These are phyloP conservation scores for Jamesozyma hellenica DNA, from an alignment of 805 yeast species.

Conservation along the genomic window DNA sequence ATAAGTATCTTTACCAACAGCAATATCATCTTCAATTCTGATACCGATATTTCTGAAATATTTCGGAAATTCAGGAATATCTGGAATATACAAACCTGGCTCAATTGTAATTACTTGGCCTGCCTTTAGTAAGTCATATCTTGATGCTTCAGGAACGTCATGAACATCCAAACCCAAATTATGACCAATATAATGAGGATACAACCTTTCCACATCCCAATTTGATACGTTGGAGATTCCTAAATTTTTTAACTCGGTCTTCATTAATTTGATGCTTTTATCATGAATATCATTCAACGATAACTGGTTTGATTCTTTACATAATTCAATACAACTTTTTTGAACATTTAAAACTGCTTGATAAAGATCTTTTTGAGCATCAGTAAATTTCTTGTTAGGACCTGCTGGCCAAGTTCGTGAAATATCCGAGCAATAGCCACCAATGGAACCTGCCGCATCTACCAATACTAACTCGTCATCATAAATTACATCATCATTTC, in stretches of 20 bases:
- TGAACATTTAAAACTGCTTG: constrained; percentile 82
- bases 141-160: constrained; percentile 59
- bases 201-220: constrained; percentile 46
- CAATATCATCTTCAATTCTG: constrained; percentile 90
- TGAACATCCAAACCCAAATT: constrained; percentile 89
- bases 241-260: constrained; percentile 55
- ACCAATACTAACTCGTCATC: constrained; percentile 78
- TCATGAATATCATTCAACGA: constrained; percentile 72
- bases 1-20: constrained; percentile 51
- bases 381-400: constrained; percentile 51
- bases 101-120: constrained; percentile 91
- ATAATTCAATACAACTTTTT: constrained; percentile 61
- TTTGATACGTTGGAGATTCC: constrained; percentile 51
- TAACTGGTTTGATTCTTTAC: constrained; percentile 42
- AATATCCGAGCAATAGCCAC: constrained; percentile 93
- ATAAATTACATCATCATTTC: constrained; percentile 75
- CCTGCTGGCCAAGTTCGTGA: constrained; percentile 90
- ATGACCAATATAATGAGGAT: constrained; percentile 95
- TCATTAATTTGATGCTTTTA: constrained; percentile 48
- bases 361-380: constrained; percentile 76
- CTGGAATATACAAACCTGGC: constrained; percentile 90
- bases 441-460: constrained; percentile 89
- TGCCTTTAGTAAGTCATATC: constrained; percentile 40
- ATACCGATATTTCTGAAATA: constrained; percentile 83
- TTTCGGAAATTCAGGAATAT: constrained; percentile 57